Evolutionary conservation across 257 asterid genomes (phyloP).

Genomic region (Fraxinus anomala): DNA sequence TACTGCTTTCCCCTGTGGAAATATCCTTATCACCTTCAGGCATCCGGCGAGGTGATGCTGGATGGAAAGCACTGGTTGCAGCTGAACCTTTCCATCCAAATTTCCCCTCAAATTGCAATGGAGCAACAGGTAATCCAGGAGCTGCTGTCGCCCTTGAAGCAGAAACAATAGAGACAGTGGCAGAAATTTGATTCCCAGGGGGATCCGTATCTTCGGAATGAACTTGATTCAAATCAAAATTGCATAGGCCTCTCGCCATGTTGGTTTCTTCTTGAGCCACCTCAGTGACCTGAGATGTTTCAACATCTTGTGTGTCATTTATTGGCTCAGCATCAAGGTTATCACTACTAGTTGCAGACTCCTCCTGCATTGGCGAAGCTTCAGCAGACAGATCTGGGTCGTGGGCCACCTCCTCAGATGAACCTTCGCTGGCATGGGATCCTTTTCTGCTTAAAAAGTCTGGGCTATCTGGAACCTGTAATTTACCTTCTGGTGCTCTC

Average conservation of each 20-base stretch:
- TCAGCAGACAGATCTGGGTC: conserved; percentile 40
- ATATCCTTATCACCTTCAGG: conserved; percentile 50
- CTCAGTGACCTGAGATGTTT: conserved; percentile 59
- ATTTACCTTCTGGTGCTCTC: conserved; percentile 40
- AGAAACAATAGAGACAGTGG: conserved; percentile 61
- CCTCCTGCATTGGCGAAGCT: conserved; percentile 47
- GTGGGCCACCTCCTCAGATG: conserved; percentile 42
- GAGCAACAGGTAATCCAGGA: conserved; percentile 58
- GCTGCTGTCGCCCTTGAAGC: conserved; percentile 78
- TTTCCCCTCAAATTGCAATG: conserved; percentile 72
- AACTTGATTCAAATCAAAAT: conserved; percentile 71
- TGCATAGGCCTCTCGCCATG: conserved; percentile 41
- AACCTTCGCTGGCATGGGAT: conserved; percentile 40
- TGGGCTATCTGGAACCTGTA: conserved; percentile 47
- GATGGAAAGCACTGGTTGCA: conserved; percentile 73
- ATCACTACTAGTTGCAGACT: conserved; percentile 40
- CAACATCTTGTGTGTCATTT: conserved; percentile 46
- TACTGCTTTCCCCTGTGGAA: conserved; percentile 48
- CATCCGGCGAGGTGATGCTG: conserved; percentile 60
- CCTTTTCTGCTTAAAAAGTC: conserved; percentile 39
- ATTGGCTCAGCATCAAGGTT: conserved; percentile 43
- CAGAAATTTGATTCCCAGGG: conserved; percentile 39
- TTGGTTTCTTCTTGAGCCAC: conserved; percentile 50
- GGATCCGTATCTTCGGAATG: conserved; percentile 53
- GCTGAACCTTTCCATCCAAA: conserved; percentile 91